phyloP scores from a whole-genome alignment of 2,329 filamentous ascomycete genomes.

The Penicillium sp. region DNA sequence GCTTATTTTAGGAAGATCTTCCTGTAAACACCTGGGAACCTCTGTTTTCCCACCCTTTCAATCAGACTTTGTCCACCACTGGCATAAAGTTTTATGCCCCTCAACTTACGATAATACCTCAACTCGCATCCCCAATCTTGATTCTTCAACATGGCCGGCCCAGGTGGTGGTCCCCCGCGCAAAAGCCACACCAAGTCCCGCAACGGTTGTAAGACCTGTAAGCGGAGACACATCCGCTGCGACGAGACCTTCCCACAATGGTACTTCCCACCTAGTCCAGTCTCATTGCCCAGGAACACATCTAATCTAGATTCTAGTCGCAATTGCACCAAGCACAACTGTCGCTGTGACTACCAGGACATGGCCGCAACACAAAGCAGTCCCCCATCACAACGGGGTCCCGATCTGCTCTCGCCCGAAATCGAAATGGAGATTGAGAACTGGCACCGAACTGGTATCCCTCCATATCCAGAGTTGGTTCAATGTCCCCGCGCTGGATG shows the following conservation, averaged over 20 bases:
- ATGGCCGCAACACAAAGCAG: conserved; percentile 63
- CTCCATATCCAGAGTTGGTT: conserved; percentile 79
- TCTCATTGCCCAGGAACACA: background rate
- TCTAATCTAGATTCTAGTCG: conserved; percentile 57
- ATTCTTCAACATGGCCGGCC: conserved; percentile 70
- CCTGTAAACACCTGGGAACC: conserved; percentile 1
- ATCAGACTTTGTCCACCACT: background rate
- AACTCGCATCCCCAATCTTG: background rate
- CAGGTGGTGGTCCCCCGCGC: conserved; percentile 86
- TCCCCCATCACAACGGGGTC: conserved; percentile 52
- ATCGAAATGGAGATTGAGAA: conserved; percentile 77
- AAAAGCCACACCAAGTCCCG: conserved; percentile 97
- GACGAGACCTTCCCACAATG: conserved; percentile 98
- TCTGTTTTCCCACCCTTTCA: background rate
- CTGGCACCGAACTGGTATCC: conserved; percentile 81
- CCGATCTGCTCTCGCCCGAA: conserved; percentile 74
- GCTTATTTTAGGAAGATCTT: conserved; percentile 10
- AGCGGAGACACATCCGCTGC: conserved; percentile 93
- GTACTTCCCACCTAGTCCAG: conserved; percentile 53
- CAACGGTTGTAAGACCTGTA: conserved; percentile 98
- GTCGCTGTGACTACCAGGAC: conserved; percentile 97
- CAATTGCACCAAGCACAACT: conserved; percentile 99
- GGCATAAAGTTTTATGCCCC: background rate
- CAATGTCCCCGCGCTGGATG: conserved; percentile 74
- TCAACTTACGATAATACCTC: background rate